phyloP scores from a whole-genome alignment of 805 yeast species.

The Kodamaea fukazawae region DNA sequence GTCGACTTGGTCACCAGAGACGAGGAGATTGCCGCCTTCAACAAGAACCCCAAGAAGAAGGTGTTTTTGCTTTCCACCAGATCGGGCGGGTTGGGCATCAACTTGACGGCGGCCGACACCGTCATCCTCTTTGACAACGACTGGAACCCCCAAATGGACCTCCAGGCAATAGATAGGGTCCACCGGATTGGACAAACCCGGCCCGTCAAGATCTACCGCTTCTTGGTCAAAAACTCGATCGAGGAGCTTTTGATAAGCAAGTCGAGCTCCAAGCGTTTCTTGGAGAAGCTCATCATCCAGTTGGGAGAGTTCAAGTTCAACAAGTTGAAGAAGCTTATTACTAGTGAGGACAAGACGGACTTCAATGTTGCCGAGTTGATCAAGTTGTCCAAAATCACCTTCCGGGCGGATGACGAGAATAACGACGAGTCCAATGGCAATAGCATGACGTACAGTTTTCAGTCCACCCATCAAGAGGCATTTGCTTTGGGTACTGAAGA shows the following conservation, averaged over 20 bases:
- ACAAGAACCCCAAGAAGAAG: constrained; percentile 17
- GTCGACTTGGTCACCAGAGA: constrained; percentile 65
- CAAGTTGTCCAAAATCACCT: constrained; percentile 8
- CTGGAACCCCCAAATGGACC: constrained; percentile 96
- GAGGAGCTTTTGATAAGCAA: constrained; percentile 79
- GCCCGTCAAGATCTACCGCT: constrained; percentile 79
- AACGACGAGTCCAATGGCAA: not conserved
- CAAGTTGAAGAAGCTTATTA: constrained; percentile 21
- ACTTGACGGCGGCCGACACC: constrained; percentile 82
- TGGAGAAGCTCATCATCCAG: constrained; percentile 65
- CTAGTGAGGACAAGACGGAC: constrained; percentile 14
- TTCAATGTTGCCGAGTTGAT: constrained; percentile 15
- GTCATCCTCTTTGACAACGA: constrained; percentile 90
- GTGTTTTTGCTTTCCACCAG: constrained; percentile 83
- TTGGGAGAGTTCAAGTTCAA: constrained; percentile 39
- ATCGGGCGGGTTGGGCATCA: constrained; percentile 93
- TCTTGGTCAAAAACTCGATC: constrained; percentile 73
- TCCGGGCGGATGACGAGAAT: constrained; percentile 6
- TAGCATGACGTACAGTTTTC: no score
- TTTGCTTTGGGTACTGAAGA: constrained; percentile 37
- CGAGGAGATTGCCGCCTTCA: constrained; percentile 56
- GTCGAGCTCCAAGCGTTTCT: constrained; percentile 75
- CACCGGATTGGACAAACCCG: constrained; percentile 88
- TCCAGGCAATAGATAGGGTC: constrained; percentile 94
- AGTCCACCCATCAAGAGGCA: not conserved